Base-by-base conservation (phyloP, 441 rosid species). In the Adansonia grandidieri region DNA sequence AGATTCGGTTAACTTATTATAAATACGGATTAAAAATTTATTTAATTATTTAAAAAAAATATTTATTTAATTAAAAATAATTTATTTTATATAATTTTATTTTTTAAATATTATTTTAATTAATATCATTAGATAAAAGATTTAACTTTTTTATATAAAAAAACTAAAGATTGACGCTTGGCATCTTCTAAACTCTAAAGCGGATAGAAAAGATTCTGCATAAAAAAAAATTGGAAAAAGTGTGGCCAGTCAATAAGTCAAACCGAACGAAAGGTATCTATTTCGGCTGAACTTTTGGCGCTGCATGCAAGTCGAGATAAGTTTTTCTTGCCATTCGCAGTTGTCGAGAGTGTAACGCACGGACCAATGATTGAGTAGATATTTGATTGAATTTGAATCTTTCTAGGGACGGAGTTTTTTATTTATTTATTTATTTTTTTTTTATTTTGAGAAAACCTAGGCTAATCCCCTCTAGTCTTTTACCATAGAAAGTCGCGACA, bases 361-460 rank as follows among this genome's bases (percentile, higher is more conserved):
- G 32, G 54, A 17, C 81, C 74, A 81, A 74, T 78, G 54, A 53
- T 5, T 14, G 64, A 77, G 60, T 50, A 42, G 76, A 63, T 10
- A 9, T 8, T 50, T 1, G 32, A 51, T 51, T 2, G 4, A 24
- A 24, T 24, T 24, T 24, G 75, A 57, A 28, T 57, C 24, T 15
- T 3, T 5, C 2, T 0, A 8, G 32, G 28, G 28, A 24, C 28
- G 37, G 2, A 2, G 63, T 5, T 11, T 22, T 17, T 0, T 40
- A 7, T 17, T 19, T 10, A 24, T 24, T 24, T 24, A 24, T 24
- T 24, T 24, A 24, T 57, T 1, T 13, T 13, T 51, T n/a, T 56
- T 6, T 4, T 58, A n/a, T 9, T 58, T 19, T 9, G 15, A 5
- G 3, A n/a, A 63, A 56, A 48, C 19, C 63, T 28, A 64, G 48